A percentile compares a stretch with the other conserved stretches of the same genome.
Conservation (phyloP, 164 flowering plant species). For the Cinnamomum chago region DNA sequence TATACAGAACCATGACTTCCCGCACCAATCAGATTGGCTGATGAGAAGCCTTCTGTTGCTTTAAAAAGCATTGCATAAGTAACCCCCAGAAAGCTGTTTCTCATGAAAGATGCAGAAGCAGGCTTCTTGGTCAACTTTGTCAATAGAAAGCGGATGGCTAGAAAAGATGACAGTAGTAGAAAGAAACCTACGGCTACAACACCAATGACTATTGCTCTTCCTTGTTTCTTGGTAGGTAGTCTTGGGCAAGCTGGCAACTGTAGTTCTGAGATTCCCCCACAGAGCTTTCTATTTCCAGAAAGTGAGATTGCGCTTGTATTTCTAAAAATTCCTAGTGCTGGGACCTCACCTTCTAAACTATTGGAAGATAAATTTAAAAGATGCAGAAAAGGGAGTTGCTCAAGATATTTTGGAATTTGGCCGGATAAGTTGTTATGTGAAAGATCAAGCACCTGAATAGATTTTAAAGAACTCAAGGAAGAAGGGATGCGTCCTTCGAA, state of each 20-base stretch:
- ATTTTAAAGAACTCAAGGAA: slow-evolving; percentile 1
- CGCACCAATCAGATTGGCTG: slow-evolving; percentile 25
- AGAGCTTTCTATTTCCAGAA: slow-evolving; percentile 6
- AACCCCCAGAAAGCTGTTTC: slow-evolving; percentile 7
- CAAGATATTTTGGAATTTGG: slow-evolving; percentile 5
- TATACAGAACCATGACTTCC: slow-evolving; percentile 39
- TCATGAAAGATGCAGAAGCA: background rate
- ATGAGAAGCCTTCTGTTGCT: slow-evolving; percentile 26
- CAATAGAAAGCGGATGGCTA: background rate
- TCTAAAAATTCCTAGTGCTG: slow-evolving; percentile 9
- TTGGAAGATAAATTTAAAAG: slow-evolving; percentile 17
- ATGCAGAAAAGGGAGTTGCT: background rate
- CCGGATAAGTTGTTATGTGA: slow-evolving; percentile 16
- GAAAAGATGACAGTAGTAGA: background rate
- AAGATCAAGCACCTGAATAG: slow-evolving; percentile 2
- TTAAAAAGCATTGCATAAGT: slow-evolving; percentile 15
- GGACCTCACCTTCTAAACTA: slow-evolving; percentile 18
- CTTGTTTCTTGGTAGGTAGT: background rate
- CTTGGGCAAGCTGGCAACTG: background rate
- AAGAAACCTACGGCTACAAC: background rate
- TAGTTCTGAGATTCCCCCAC: slow-evolving; percentile 9
- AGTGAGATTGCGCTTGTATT: slow-evolving; percentile 10
- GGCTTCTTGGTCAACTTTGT: background rate
- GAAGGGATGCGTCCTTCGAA: slow-evolving; percentile 13
- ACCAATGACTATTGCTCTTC: background rate